A percentile compares a stretch with the other conserved stretches of the same genome.
These are phyloP conservation scores for Colletotrichum liaoningense DNA, from an alignment of 2,329 filamentous ascomycete species.

Conservation along the genomic window DNA sequence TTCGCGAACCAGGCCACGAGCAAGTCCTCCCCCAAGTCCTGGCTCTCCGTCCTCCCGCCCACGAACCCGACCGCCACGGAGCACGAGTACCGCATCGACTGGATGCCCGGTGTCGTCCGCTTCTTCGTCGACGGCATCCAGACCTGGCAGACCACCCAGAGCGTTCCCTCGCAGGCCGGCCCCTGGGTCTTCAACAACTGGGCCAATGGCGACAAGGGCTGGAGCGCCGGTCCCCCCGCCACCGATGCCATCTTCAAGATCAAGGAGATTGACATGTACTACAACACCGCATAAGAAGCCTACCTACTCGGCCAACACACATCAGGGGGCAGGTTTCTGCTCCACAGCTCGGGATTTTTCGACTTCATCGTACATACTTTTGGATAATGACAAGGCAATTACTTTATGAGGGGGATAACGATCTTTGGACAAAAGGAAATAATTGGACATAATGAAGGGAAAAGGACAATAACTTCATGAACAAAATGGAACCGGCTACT, in stretches of 20 bases:
- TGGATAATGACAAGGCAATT: neutral
- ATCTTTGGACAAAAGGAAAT: neutral
- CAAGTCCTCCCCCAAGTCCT: conserved; percentile 33
- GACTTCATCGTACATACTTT: neutral
- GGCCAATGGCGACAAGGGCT: conserved; percentile 45
- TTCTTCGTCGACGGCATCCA: conserved; percentile 43
- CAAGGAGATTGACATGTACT: conserved; percentile 42
- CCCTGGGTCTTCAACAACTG: conserved; percentile 48
- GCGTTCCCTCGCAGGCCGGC: conserved; percentile 40
- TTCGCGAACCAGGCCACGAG: conserved; percentile 44
- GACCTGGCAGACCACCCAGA: conserved; percentile 40
- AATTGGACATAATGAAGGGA: neutral
- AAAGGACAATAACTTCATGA: neutral
- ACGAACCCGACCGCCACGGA: conserved; percentile 40
- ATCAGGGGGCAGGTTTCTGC: neutral
- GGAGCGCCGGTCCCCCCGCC: conserved; percentile 43
- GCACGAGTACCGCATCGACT: conserved; percentile 48
- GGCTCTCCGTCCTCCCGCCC: conserved; percentile 33
- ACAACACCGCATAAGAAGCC: conserved; percentile 39
- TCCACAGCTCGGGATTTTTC: neutral
- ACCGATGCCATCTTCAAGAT: conserved; percentile 37
- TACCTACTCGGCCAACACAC: no score
- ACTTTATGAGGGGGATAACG: neutral
- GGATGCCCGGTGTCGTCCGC: conserved; percentile 38
- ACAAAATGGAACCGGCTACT: neutral